Evolutionary conservation across 1,139 yeast genomes (phyloP).

Genomic region (Geotrichum siamense): DNA sequence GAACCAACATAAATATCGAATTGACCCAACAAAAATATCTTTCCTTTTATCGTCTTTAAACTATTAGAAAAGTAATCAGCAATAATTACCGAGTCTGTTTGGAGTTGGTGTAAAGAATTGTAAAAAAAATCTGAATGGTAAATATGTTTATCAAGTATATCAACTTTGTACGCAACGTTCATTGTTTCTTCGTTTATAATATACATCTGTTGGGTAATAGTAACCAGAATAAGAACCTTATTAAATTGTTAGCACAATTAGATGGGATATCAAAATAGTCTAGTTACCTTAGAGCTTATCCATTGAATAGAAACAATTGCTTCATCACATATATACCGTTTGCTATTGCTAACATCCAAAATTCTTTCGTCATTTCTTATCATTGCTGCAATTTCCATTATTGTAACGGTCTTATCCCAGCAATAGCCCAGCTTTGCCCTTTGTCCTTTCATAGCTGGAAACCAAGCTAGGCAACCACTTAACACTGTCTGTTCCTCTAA

Average conservation of each 20-base stretch:
- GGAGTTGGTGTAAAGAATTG: conserved; percentile 24
- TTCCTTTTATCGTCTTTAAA: conserved; percentile 39
- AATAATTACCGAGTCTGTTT: conserved; percentile 23
- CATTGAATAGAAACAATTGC: conserved; percentile 52
- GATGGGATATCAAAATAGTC: background rate
- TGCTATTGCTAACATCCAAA: conserved; percentile 41
- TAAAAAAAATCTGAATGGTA: conserved; percentile 38
- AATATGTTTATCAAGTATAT: conserved; percentile 42
- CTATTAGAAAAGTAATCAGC: conserved; percentile 37
- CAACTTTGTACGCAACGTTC: conserved; percentile 37
- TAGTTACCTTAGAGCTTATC: conserved; percentile 42
- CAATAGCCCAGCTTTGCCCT: conserved; percentile 55
- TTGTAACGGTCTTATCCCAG: conserved; percentile 53
- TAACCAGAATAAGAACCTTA: conserved; percentile 44
- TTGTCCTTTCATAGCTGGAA: conserved; percentile 37
- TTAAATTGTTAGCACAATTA: background rate
- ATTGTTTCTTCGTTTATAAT: conserved; percentile 39
- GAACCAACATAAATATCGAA: conserved; percentile 50
- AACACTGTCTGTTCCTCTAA: conserved; percentile 17
- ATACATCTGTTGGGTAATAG: conserved; percentile 43
- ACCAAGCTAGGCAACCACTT: conserved; percentile 57
- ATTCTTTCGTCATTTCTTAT: conserved; percentile 32
- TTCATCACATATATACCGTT: conserved; percentile 44
- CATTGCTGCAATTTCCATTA: conserved; percentile 48
- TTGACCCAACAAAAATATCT: conserved; percentile 45